Evolutionary conservation across 129 eudicot genomes (phyloP).

Genomic region (Flaveria brownii): DNA sequence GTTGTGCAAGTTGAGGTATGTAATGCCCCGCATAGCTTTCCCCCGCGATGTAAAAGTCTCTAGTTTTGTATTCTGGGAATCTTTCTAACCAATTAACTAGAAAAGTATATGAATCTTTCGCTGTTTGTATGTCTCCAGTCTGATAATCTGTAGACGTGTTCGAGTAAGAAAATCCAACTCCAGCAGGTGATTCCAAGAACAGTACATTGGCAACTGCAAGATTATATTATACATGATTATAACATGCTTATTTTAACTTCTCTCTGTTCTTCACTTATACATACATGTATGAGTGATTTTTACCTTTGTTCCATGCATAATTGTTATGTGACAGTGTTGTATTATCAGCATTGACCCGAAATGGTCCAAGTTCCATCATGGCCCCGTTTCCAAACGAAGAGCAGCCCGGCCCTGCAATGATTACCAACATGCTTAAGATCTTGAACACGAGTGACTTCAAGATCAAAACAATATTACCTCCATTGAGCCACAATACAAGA

Average conservation of each 20-base stretch:
- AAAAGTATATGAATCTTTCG: constrained; percentile 56
- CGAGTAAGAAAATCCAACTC: constrained; percentile 68
- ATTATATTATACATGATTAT: not conserved
- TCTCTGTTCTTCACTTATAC: not conserved
- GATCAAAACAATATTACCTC: constrained; percentile 48
- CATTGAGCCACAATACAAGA: constrained; percentile 81
- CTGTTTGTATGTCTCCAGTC: constrained; percentile 56
- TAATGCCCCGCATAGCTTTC: constrained; percentile 69
- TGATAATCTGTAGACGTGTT: constrained; percentile 49
- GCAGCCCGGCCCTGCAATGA: constrained; percentile 61
- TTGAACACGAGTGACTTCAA: not conserved
- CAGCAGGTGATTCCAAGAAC: constrained; percentile 71
- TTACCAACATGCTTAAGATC: not conserved
- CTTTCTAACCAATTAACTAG: constrained; percentile 60
- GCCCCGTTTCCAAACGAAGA: constrained; percentile 66
- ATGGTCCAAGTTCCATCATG: constrained; percentile 58
- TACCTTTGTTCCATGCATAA: constrained; percentile 55
- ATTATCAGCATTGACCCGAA: constrained; percentile 49
- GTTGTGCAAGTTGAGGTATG: constrained; percentile 58
- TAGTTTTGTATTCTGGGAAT: constrained; percentile 59
- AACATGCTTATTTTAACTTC: not conserved
- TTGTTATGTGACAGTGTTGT: constrained; percentile 42
- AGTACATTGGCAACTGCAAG: constrained; percentile 60
- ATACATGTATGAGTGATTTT: not conserved
- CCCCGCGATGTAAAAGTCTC: constrained; percentile 54